Percentiles rank a stretch among this genome's conserved stretches.
Evolutionary conservation across 805 yeast genomes (phyloP).

Genomic region (Cyberlindnera lachancei): DNA sequence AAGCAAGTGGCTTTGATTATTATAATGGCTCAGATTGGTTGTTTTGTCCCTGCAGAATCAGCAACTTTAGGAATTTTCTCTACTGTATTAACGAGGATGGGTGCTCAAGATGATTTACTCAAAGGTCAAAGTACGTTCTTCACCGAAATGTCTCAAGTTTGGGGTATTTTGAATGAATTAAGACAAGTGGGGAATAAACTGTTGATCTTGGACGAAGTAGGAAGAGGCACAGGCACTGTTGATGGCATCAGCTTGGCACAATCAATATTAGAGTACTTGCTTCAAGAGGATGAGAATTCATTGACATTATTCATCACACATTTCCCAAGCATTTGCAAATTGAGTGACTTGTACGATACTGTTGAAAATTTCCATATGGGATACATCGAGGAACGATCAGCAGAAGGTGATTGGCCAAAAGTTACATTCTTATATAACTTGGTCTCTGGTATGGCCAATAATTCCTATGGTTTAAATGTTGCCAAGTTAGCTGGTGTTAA

Average conservation of each 20-base stretch:
- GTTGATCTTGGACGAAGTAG: conserved; percentile 88
- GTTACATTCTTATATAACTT: conserved; percentile 86
- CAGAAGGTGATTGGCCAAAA: conserved; percentile 38
- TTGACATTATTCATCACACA: conserved; percentile 93
- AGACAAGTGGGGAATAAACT: conserved; percentile 53
- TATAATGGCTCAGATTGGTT: conserved; percentile 81
- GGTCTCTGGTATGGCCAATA: conserved; percentile 84
- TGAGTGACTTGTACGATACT: conserved; percentile 50
- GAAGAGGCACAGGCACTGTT: conserved; percentile 73
- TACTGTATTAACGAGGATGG: conserved; percentile 89
- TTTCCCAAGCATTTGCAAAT: conserved; percentile 83
- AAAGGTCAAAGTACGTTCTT: conserved; percentile 94
- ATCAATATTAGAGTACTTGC: conserved; percentile 83
- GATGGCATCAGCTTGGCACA: conserved; percentile 98
- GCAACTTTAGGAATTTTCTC: conserved; percentile 82
- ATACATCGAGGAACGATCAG: conserved; percentile 34
- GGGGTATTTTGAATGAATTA: conserved; percentile 63
- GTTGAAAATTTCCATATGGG: conserved; percentile 88
- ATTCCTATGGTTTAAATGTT: conserved; percentile 95
- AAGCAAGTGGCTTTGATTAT: conserved; percentile 83
- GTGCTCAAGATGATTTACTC: conserved; percentile 95
- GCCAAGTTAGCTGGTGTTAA: conserved; percentile 95
- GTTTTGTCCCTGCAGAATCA: conserved; percentile 73
- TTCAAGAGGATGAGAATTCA: conserved; percentile 47
- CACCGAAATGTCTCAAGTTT: conserved; percentile 93